Evolutionary conservation across 352 stramenopile species (phyloP), one percentile per base, ranked within the genome.

Genomic region (Globisporangium camurandrum): DNA sequence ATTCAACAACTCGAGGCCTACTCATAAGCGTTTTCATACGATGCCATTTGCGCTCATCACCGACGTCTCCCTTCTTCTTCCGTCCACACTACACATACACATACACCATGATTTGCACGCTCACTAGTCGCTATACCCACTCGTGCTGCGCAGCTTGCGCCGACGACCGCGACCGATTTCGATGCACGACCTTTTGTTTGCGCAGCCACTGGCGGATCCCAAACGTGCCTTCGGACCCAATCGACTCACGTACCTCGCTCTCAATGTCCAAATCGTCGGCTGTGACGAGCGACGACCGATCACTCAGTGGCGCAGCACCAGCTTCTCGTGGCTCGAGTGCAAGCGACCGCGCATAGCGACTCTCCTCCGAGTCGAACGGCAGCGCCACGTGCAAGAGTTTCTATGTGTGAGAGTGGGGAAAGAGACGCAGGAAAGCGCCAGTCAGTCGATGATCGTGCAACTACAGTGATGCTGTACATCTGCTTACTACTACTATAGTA

Each of bases 101-200:
- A n/a, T n/a, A n/a, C n/a, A n/a, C n/a, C n/a, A n/a, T n/a, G n/a
- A n/a, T n/a, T n/a, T n/a, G n/a, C n/a, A n/a, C n/a, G n/a, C n/a
- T n/a, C n/a, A n/a, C n/a, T 26, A n/a, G 31, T 46, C 52, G 56
- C 17, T 81, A 90, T 1, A 91, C 79, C 79, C 79, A 91, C 51
- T 88, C 79, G 46, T 86, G 86, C 46, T 64, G 57, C 24, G 66
- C 58, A 36, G 65, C 45, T 30, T 71, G 61, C 9, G 78, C 42
- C 3, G 72, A 67, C 23, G 80, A 88, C 11, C 77, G 67, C 2
- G 80, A 88, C 7, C 80, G 76, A 57, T 88, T 78, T 22, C 77
- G 72, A 46, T 88, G 77, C 10, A 91, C 80, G 2, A 92, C 74
- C 51, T 88, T 84, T 44, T 90, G 81, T 62, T 86, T 92, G 20